Percentiles rank a stretch among this genome's conserved stretches.
Conservation (phyloP, 306 rosid species). For the Vachellia pachyceras region DNA sequence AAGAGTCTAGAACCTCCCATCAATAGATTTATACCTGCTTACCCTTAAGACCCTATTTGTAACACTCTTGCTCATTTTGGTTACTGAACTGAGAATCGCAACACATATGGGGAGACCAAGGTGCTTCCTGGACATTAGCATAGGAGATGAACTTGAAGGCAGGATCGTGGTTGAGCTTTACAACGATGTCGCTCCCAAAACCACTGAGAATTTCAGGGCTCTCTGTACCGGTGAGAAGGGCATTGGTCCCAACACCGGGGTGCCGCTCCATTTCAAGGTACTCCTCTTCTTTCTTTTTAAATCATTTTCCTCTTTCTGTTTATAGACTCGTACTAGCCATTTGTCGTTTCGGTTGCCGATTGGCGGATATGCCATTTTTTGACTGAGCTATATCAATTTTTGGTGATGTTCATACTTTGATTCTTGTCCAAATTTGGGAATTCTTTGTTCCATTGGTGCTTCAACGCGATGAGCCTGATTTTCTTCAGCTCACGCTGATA, state of each 20-base stretch:
- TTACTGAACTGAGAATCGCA: background rate
- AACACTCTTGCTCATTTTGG: background rate
- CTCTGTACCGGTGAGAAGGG: constrained; percentile 92
- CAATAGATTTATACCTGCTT: background rate
- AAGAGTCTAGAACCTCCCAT: constrained; percentile 3
- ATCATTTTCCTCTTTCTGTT: background rate
- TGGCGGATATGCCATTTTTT: background rate
- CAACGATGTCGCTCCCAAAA: constrained; percentile 64
- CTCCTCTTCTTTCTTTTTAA: background rate
- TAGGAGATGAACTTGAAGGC: constrained; percentile 74
- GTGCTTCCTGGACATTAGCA: constrained; percentile 65
- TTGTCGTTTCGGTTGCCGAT: background rate
- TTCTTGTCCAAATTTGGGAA: background rate
- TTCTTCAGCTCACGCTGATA: background rate
- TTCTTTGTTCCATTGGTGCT: background rate
- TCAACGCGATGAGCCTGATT: background rate
- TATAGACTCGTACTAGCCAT: background rate
- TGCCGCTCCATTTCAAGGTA: constrained; percentile 90
- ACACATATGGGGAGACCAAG: constrained; percentile 52
- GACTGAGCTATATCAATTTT: background rate
- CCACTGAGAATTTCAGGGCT: constrained; percentile 73
- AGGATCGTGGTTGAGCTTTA: constrained; percentile 65
- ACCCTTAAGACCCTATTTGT: background rate
- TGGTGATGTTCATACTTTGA: background rate
- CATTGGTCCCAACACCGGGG: constrained; percentile 78